phyloP scores from a whole-genome alignment of 805 yeast genomes.

The Saccharomycopsis fermentans region DNA sequence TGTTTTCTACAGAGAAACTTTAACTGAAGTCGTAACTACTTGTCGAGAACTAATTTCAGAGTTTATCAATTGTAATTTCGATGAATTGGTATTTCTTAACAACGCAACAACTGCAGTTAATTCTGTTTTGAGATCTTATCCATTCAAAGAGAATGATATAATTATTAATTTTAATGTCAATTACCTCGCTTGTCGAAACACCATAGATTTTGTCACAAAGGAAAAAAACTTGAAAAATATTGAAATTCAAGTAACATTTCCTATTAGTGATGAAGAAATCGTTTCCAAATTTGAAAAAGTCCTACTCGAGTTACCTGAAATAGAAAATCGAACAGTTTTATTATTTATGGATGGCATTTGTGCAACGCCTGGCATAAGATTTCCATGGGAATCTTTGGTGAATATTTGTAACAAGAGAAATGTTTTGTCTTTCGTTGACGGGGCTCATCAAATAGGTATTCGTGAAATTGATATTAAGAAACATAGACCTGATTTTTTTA shows the following conservation, averaged over 20 bases:
- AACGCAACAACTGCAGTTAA: constrained; percentile 58
- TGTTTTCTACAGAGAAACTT: constrained; percentile 27
- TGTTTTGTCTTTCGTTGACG: constrained; percentile 53
- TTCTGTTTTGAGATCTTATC: constrained; percentile 43
- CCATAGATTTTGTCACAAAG: constrained; percentile 33
- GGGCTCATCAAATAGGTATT: constrained; percentile 59
- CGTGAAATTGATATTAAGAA: constrained; percentile 22
- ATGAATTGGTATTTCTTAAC: constrained; percentile 40
- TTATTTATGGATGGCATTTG: constrained; percentile 48
- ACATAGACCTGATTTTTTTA: constrained; percentile 48
- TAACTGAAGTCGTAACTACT: constrained; percentile 24
- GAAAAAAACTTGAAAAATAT: constrained; percentile 22
- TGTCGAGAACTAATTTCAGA: constrained; percentile 32
- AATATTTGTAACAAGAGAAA: constrained; percentile 35
- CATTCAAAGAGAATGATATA: constrained; percentile 41
- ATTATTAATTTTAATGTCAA: constrained; percentile 40
- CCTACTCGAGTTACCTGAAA: constrained; percentile 18
- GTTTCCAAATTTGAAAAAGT: constrained; percentile 25
- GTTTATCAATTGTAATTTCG: constrained; percentile 37
- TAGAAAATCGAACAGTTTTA: constrained; percentile 26
- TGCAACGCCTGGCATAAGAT: constrained; percentile 51
- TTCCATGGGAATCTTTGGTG: constrained; percentile 46
- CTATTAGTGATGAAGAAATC: constrained; percentile 34
- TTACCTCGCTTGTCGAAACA: constrained; percentile 46
- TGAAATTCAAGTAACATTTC: constrained; percentile 31